These are phyloP conservation scores for Ramaria sp. DNA, from an alignment of 768 basidiomycete species.

Conservation along the genomic window DNA sequence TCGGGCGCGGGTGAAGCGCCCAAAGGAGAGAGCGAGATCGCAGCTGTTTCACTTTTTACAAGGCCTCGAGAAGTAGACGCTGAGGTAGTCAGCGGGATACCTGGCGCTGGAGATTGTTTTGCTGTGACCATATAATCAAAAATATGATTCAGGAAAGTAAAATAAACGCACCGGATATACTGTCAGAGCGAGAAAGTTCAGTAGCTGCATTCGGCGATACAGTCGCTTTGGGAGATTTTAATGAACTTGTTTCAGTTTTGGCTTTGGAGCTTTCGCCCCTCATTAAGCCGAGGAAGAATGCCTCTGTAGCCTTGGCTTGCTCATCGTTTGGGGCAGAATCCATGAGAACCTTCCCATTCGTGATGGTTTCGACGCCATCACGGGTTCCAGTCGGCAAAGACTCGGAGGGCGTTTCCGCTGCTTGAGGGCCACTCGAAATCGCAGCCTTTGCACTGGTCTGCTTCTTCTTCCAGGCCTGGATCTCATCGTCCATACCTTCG, in stretches of 20 bases:
- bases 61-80: not conserved
- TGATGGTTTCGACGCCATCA: not conserved
- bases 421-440: not conserved
- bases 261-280: slow-evolving; percentile 2
- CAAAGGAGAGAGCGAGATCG: not conserved
- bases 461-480: slow-evolving; percentile 84
- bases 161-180: not conserved
- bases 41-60: slow-evolving; percentile 1
- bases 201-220: not conserved
- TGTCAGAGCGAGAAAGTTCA: not conserved
- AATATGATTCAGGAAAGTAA: not conserved
- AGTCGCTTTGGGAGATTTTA: not conserved
- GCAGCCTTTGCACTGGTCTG: slow-evolving; percentile 49
- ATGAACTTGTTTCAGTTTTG: not conserved
- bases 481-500: slow-evolving; percentile 40
- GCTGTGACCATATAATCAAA: not conserved
- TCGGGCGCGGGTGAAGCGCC: not conserved
- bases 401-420: not conserved
- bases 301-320: slow-evolving; percentile 7
- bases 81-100: not conserved
- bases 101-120: not conserved
- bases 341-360: not conserved
- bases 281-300: slow-evolving; percentile 9
- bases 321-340: slow-evolving; percentile 5
- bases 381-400: not conserved